phyloP scores from a whole-genome alignment of 768 basidiomycete genomes.

The Boletus speciosus region DNA sequence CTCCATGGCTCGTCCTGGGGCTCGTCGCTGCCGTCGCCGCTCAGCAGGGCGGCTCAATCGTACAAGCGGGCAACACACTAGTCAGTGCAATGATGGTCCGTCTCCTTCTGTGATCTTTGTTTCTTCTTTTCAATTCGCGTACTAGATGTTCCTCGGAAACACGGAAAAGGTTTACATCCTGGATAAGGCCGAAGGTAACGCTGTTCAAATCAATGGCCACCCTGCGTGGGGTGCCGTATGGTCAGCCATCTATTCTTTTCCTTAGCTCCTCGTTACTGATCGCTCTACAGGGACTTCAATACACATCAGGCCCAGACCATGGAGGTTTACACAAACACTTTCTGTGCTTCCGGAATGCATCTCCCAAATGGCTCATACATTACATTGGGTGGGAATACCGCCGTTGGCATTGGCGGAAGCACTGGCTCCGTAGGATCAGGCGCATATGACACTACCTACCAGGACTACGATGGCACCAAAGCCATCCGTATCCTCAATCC shows the following conservation, averaged over 20 bases:
- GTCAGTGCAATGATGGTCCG: conserved; percentile 57
- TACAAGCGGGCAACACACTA: conserved; percentile 32
- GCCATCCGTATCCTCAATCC: conserved; percentile 82
- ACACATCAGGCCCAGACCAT: conserved; percentile 17
- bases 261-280: background rate
- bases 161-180: conserved; percentile 80
- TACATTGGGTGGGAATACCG: conserved; percentile 77
- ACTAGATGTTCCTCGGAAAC: conserved; percentile 78
- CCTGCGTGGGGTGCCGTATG: conserved; percentile 74
- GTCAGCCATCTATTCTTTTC: conserved; percentile 26
- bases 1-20: conserved; percentile 43
- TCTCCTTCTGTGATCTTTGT: background rate
- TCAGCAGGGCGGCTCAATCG: conserved; percentile 24
- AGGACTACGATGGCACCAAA: conserved; percentile 76
- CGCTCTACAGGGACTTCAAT: conserved; percentile 22
- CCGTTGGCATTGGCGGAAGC: conserved; percentile 62
- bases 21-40: conserved; percentile 36
- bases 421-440: conserved; percentile 52
- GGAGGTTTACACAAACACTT: conserved; percentile 59
- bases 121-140: background rate
- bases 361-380: conserved; percentile 74
- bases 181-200: conserved; percentile 87
- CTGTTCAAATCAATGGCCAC: conserved; percentile 60
- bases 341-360: conserved; percentile 83
- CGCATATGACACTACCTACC: conserved; percentile 61